phyloP scores from a whole-genome alignment of 768 basidiomycete species.

The Daedalea quercina region DNA sequence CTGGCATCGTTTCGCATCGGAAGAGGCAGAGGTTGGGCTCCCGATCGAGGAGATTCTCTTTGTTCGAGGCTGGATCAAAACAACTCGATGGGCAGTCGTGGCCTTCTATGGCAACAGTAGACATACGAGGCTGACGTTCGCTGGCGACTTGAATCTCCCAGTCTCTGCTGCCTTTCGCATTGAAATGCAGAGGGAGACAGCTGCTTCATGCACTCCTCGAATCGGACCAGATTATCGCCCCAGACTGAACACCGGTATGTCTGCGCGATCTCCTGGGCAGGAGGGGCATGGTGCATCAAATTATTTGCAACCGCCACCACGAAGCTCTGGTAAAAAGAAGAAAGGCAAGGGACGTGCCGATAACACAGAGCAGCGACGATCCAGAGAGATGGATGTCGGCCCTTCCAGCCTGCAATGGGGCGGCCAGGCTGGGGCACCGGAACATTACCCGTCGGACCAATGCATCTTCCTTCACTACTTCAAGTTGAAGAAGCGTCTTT shows the following conservation, averaged over 20 bases:
- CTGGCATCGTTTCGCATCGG: constrained; percentile 7
- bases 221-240: neutral
- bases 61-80: constrained; percentile 11
- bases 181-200: neutral
- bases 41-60: constrained; percentile 7
- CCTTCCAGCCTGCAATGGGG: neutral
- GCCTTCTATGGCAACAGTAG: constrained; percentile 4
- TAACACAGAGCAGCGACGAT: neutral
- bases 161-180: constrained; percentile 1
- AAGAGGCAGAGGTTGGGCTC: neutral
- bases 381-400: neutral
- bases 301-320: neutral
- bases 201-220: neutral
- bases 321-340: neutral
- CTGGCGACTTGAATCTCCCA: neutral
- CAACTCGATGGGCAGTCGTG: constrained; percentile 12
- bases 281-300: too few relatives aligned
- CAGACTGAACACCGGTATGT: neutral
- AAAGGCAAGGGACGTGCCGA: neutral
- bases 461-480: constrained; percentile 13
- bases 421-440: neutral
- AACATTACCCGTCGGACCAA: constrained; percentile 1
- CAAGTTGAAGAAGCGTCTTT: constrained; percentile 7
- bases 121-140: constrained; percentile 1
- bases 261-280: too few relatives aligned